Evolutionary conservation across 371 early-diverging fungal genomes (phyloP).

Genomic region (Batkoa obscura): DNA sequence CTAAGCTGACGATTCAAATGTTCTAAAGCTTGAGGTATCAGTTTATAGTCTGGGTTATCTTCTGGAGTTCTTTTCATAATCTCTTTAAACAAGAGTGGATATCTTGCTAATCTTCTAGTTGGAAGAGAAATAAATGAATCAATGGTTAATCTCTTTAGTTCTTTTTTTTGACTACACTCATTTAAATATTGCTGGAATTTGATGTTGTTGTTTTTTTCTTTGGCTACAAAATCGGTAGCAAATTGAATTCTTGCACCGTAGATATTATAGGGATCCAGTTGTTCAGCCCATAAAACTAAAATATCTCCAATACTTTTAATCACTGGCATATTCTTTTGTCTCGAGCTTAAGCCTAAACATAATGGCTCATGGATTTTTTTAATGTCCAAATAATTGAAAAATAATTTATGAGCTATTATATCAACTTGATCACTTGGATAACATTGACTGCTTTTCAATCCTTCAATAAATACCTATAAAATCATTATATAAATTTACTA

Average conservation of each 20-base stretch:
- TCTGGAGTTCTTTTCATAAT: constrained; percentile 72
- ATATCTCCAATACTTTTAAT: constrained; percentile 73
- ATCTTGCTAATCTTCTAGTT: constrained; percentile 73
- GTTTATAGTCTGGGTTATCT: constrained; percentile 52
- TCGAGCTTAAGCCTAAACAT: constrained; percentile 31
- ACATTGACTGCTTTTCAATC: constrained; percentile 35
- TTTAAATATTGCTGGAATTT: constrained; percentile 25
- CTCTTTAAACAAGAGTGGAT: constrained; percentile 62
- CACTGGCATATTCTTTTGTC: constrained; percentile 47
- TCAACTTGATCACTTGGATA: constrained; percentile 34
- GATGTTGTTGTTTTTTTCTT: constrained; percentile 43
- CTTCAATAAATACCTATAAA: constrained; percentile 42
- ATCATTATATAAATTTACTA: background rate
- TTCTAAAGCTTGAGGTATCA: constrained; percentile 30
- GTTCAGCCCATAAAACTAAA: constrained; percentile 41
- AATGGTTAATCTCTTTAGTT: constrained; percentile 55
- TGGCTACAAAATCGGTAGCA: constrained; percentile 58
- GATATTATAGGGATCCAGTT: constrained; percentile 57
- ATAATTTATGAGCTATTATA: constrained; percentile 46
- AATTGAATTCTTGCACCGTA: constrained; percentile 76
- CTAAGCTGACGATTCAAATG: constrained; percentile 43
- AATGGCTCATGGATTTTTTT: constrained; percentile 42
- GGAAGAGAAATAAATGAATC: constrained; percentile 69
- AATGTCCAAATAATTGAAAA: constrained; percentile 62
- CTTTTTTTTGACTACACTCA: constrained; percentile 49